Conservation (phyloP, 164 flowering plant genomes). For the Macadamia integrifolia region DNA sequence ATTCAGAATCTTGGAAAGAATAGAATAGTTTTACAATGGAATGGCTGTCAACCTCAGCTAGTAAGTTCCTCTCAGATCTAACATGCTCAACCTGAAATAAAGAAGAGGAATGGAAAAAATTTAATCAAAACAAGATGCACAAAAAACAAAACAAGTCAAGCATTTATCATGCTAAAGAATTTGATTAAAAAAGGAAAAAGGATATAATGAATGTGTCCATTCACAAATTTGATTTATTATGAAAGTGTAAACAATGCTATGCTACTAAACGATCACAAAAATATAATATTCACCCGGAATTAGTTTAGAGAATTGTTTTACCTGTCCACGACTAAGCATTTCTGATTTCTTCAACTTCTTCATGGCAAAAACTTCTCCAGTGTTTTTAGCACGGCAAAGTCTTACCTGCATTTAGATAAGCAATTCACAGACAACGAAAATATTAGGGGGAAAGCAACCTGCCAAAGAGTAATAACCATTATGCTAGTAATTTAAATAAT, state of each 20-base stretch:
- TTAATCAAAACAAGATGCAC: background rate
- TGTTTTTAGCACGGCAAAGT: slow-evolving; percentile 71
- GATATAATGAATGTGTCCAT: background rate
- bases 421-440: slow-evolving; percentile 1
- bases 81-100: slow-evolving; percentile 83
- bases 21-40: slow-evolving; percentile 79
- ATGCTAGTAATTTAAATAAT: background rate
- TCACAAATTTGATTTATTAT: background rate
- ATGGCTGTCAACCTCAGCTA: slow-evolving; percentile 88
- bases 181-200: background rate
- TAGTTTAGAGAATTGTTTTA: slow-evolving; percentile 13
- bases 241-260: too few species aligned
- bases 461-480: background rate
- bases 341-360: slow-evolving; percentile 83
- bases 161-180: background rate
- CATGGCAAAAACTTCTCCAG: slow-evolving; percentile 82
- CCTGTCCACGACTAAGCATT: slow-evolving; percentile 97
- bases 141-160: too few species aligned
- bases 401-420: slow-evolving; percentile 49
- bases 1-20: slow-evolving; percentile 90
- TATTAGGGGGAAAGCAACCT: background rate
- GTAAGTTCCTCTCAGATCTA: slow-evolving; percentile 82
- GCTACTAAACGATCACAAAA: too few species aligned
- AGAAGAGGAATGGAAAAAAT: slow-evolving; percentile 1
- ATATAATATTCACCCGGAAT: background rate